Evolutionary conservation across 2,329 filamentous ascomycete species (phyloP).

Genomic region (Colletotrichum lini): DNA sequence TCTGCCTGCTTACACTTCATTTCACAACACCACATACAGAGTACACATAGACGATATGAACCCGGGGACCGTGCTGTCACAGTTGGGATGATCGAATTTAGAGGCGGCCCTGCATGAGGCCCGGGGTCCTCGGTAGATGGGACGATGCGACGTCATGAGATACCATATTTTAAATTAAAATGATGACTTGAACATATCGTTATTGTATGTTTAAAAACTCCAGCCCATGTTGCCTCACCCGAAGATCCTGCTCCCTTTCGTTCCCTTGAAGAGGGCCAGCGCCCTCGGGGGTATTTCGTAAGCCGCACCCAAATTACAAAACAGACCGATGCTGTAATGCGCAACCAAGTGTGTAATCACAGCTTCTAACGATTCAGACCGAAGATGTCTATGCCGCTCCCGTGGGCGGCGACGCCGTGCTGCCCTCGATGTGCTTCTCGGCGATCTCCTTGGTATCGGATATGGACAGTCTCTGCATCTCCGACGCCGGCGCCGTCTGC

Average conservation of each 20-base stretch:
- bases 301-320: slow-evolving; percentile 15
- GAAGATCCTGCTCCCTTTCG: slow-evolving; percentile 9
- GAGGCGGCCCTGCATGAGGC: background rate
- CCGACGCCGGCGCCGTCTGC: slow-evolving; percentile 47
- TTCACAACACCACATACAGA: background rate
- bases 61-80: background rate
- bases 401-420: slow-evolving; percentile 1
- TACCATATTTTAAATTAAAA: slow-evolving; percentile 12
- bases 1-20: background rate
- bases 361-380: background rate
- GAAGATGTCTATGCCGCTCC: slow-evolving; percentile 1
- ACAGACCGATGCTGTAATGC: background rate
- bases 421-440: slow-evolving; percentile 33
- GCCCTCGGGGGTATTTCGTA: slow-evolving; percentile 35
- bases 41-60: background rate
- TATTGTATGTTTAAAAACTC: slow-evolving; percentile 14
- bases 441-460: slow-evolving; percentile 37
- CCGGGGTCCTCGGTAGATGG: slow-evolving; percentile 3
- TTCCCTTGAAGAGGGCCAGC: slow-evolving; percentile 8
- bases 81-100: slow-evolving; percentile 16
- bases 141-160: slow-evolving; percentile 22
- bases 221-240: slow-evolving; percentile 31
- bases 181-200: background rate
- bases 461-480: slow-evolving; percentile 52
- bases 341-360: background rate